phyloP scores from a whole-genome alignment of 371 early-diverging fungal genomes.

The Quaeritorhiza haematococci region DNA sequence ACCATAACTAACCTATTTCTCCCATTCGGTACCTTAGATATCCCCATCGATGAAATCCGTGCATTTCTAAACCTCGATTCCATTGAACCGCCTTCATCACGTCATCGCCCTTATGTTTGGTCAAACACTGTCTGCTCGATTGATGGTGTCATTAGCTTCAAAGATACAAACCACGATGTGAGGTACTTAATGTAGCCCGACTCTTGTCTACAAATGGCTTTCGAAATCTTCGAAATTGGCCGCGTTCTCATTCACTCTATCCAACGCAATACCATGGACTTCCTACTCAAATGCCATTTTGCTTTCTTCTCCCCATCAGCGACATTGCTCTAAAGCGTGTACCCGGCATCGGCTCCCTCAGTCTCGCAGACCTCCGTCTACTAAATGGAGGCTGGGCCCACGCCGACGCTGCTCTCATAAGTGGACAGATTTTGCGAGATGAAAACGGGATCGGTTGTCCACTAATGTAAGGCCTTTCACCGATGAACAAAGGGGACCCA shows the following conservation, averaged over 20 bases:
- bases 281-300: neutral
- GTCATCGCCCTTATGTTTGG: conserved; percentile 17
- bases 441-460: conserved; percentile 13
- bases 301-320: neutral
- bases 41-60: conserved; percentile 13
- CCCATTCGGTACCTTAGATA: conserved; percentile 6
- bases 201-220: too few relatives aligned
- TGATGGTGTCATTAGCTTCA: conserved; percentile 20
- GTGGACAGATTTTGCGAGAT: conserved; percentile 23
- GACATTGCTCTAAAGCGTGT: conserved; percentile 24
- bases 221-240: too few relatives aligned
- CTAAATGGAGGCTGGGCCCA: conserved; percentile 28
- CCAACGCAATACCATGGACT: neutral
- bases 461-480: neutral
- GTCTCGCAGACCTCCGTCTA: conserved; percentile 23
- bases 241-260: neutral
- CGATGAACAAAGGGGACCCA: too few relatives aligned
- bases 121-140: conserved; percentile 15
- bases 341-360: conserved; percentile 8
- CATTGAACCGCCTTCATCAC: neutral
- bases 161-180: neutral
- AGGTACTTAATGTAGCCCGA: neutral
- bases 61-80: conserved; percentile 13
- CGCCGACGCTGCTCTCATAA: conserved; percentile 26
- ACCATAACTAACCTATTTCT: conserved; percentile 11